Conservation (phyloP, 1,284 basidiomycete species). For the Afroboletus lepidellus region DNA sequence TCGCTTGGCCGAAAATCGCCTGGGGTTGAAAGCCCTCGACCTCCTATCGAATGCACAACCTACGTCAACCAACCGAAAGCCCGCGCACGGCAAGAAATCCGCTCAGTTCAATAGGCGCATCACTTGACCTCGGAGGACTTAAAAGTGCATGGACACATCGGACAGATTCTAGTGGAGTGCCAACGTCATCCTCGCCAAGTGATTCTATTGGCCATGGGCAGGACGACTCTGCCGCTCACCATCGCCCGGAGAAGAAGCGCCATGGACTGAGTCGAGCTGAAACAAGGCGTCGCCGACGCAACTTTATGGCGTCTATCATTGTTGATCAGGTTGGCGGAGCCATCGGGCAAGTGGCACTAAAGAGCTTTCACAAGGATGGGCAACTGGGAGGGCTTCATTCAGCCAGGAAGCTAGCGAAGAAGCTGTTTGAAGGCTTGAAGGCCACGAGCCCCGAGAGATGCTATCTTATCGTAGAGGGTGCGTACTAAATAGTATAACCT, state of each 20-base stretch:
- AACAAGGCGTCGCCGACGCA: conserved; percentile 45
- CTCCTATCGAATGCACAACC: conserved; percentile 64
- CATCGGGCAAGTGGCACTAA: conserved; percentile 70
- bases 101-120: conserved; percentile 30
- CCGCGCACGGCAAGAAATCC: conserved; percentile 35
- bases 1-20: conserved; percentile 64
- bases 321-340: conserved; percentile 70
- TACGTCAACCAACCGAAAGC: conserved; percentile 30
- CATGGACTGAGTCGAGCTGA: conserved; percentile 29
- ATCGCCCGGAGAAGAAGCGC: conserved; percentile 18
- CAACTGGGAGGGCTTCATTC: conserved; percentile 62
- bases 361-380: conserved; percentile 58
- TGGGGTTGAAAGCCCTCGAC: conserved; percentile 68
- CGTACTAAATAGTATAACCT: conserved; percentile 9
- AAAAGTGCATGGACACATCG: conserved; percentile 26
- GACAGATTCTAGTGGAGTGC: conserved; percentile 24
- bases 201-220: conserved; percentile 6
- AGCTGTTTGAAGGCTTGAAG: conserved; percentile 69
- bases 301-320: conserved; percentile 60
- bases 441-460: conserved; percentile 56
- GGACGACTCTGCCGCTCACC: conserved; percentile 22
- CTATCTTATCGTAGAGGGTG: conserved; percentile 67
- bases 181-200: conserved; percentile 6
- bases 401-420: conserved; percentile 70
- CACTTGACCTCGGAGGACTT: conserved; percentile 31